Conservation (phyloP, 208 protist genomes). For the Tritrichomonas foetus region DNA sequence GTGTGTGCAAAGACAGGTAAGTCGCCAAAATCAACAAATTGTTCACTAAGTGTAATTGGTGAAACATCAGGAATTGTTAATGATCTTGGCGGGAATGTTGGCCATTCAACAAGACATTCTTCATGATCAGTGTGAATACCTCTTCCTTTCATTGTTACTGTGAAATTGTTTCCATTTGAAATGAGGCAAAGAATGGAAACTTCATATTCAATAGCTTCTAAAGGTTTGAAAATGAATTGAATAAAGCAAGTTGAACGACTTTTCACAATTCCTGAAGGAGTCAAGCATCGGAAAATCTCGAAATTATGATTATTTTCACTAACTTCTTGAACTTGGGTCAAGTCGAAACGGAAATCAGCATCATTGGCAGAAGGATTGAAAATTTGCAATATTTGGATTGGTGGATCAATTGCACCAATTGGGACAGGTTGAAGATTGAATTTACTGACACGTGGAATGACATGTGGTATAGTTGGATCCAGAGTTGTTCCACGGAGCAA, state of each 20-base stretch:
- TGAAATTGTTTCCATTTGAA: neutral
- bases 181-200: neutral
- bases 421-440: neutral
- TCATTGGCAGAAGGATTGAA: neutral
- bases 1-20: neutral
- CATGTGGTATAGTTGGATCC: neutral
- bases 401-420: neutral
- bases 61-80: neutral
- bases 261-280: neutral
- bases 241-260: neutral
- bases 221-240: neutral
- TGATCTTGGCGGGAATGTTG: neutral
- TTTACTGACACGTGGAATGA: neutral
- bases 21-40: neutral
- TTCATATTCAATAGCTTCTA: slow-evolving; percentile 30
- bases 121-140: neutral
- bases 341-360: neutral
- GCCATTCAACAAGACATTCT: neutral
- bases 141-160: neutral
- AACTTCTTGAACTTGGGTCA: neutral
- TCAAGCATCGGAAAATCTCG: neutral
- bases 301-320: slow-evolving; percentile 30
- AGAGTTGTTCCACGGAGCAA: neutral
- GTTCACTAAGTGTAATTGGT: neutral
- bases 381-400: neutral